Evolutionary conservation across 2,329 filamentous ascomycete species (phyloP).

Genomic region (Colletotrichum incanum): DNA sequence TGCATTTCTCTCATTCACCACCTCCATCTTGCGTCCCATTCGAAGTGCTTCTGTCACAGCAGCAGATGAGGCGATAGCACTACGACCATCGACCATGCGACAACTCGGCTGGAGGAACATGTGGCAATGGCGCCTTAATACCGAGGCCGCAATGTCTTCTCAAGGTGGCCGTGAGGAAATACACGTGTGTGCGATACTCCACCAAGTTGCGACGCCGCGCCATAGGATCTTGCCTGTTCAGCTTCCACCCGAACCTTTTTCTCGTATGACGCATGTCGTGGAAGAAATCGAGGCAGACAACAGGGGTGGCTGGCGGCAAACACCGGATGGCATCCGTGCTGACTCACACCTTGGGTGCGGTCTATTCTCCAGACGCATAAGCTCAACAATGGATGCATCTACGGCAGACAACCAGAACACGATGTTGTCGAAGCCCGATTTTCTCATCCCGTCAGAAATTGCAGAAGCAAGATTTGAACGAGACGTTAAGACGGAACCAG

Average conservation of each 20-base stretch:
- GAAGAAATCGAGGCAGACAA: not conserved
- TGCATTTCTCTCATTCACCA: not conserved
- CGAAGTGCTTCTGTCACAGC: not conserved
- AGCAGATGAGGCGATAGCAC: conserved; percentile 7
- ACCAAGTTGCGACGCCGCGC: conserved; percentile 31
- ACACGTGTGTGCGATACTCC: conserved; percentile 12
- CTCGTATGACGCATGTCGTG: not conserved
- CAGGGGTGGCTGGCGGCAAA: conserved; percentile 6
- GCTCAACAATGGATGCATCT: not conserved
- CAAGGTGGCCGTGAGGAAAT: not conserved
- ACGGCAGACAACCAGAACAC: not conserved
- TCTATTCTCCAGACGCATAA: not conserved
- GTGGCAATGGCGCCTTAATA: conserved; percentile 1
- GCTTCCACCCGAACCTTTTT: conserved; percentile 11
- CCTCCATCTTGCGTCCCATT: not conserved
- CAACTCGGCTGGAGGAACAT: not conserved
- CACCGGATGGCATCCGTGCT: conserved; percentile 36
- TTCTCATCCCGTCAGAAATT: not conserved
- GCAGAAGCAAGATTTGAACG: not conserved
- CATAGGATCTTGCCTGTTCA: conserved; percentile 20
- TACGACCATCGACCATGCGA: conserved; percentile 1
- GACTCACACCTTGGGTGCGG: not conserved
- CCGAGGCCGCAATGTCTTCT: conserved; percentile 2
- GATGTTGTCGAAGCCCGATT: not conserved
- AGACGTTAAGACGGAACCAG: conserved; percentile 8